Evolutionary conservation across 768 basidiomycete genomes (phyloP).

Genomic region (Tylopilus sp.): DNA sequence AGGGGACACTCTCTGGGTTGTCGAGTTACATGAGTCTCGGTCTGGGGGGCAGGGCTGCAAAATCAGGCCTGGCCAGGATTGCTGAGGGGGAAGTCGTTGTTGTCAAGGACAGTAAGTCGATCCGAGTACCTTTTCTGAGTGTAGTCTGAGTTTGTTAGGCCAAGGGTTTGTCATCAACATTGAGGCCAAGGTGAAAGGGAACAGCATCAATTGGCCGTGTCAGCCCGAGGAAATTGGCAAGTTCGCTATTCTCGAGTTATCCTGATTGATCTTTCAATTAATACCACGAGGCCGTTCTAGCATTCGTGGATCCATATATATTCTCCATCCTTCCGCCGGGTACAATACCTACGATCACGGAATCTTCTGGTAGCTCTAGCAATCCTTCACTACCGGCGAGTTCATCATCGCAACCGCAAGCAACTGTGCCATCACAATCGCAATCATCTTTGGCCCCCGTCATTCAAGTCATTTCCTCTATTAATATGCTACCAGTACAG

Average conservation of each 20-base stretch:
- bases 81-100: constrained; percentile 64
- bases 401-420: constrained; percentile 13
- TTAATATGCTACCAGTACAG: constrained; percentile 61
- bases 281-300: constrained; percentile 50
- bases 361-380: constrained; percentile 20
- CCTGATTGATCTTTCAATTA: constrained; percentile 60
- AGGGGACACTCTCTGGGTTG: constrained; percentile 71
- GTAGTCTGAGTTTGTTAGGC: constrained; percentile 38
- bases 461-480: constrained; percentile 67
- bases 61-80: constrained; percentile 56
- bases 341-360: constrained; percentile 39
- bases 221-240: constrained; percentile 79
- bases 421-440: constrained; percentile 22
- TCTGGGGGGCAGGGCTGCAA: constrained; percentile 62
- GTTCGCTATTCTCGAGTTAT: constrained; percentile 14
- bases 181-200: constrained; percentile 52
- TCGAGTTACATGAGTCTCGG: constrained; percentile 86
- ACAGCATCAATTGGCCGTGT: constrained; percentile 68
- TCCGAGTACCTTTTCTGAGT: background rate
- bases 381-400: constrained; percentile 7
- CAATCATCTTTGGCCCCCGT: constrained; percentile 48
- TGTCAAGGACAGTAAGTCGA: constrained; percentile 72
- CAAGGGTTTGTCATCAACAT: constrained; percentile 63
- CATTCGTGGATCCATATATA: constrained; percentile 73
- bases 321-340: constrained; percentile 73